Conservation (phyloP, 176 grass and related monocot species). For the Oryza glumipatula region DNA sequence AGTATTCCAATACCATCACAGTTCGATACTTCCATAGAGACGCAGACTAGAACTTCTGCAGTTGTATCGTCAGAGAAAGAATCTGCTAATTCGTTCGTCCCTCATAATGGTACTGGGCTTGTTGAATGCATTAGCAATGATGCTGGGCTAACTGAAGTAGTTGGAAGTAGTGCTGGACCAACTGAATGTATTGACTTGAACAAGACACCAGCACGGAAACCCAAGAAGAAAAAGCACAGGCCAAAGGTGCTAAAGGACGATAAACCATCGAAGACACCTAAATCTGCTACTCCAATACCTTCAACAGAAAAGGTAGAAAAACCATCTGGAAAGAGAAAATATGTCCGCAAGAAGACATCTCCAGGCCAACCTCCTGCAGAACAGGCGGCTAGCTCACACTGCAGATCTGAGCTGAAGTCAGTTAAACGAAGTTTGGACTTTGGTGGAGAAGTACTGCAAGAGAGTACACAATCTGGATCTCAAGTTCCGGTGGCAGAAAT, state of each 20-base stretch:
- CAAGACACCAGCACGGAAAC: slow-evolving; percentile 58
- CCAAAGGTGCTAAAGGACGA: slow-evolving; percentile 64
- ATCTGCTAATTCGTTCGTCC: slow-evolving; percentile 1
- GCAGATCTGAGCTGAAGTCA: slow-evolving; percentile 37
- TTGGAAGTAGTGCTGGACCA: slow-evolving; percentile 34
- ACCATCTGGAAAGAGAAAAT: slow-evolving; percentile 68
- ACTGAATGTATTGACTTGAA: slow-evolving; percentile 70
- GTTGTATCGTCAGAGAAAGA: slow-evolving; percentile 28
- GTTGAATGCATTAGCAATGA: slow-evolving; percentile 22
- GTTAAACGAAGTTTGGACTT: slow-evolving; percentile 61
- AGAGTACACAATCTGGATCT: slow-evolving; percentile 28
- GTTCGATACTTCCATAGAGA: slow-evolving; percentile 24
- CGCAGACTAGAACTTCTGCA: slow-evolving; percentile 7
- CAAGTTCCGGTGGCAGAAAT: slow-evolving; percentile 25
- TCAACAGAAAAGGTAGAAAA: slow-evolving; percentile 49
- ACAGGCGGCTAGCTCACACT: background rate
- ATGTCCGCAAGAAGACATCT: slow-evolving; percentile 64
- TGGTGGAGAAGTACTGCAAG: slow-evolving; percentile 42
- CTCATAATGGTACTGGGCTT: background rate
- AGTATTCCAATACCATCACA: slow-evolving; percentile 25
- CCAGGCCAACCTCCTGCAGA: slow-evolving; percentile 36
- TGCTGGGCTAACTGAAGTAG: slow-evolving; percentile 6
- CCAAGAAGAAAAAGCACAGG: slow-evolving; percentile 68
- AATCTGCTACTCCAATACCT: slow-evolving; percentile 52
- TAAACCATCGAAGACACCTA: slow-evolving; percentile 48